Evolutionary conservation across 2,329 filamentous ascomycete genomes (phyloP).

Genomic region (Pseudopithomyces maydicus): DNA sequence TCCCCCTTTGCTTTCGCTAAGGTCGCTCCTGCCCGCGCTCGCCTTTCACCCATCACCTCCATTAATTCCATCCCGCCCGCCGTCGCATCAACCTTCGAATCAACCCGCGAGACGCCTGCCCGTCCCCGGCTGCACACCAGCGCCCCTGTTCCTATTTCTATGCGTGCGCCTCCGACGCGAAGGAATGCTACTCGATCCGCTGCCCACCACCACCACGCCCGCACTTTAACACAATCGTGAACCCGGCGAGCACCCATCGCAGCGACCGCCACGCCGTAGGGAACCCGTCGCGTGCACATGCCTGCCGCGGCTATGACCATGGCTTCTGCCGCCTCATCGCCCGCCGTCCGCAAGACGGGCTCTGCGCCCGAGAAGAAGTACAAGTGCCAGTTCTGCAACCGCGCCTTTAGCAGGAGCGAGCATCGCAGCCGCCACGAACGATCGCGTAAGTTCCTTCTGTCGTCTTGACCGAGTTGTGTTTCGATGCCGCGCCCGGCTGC

Average conservation of each 20-base stretch:
- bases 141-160: conserved; percentile 19
- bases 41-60: conserved; percentile 12
- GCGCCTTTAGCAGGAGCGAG: conserved; percentile 96
- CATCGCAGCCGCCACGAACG: conserved; percentile 96
- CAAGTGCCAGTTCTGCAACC: conserved; percentile 98
- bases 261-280: conserved; percentile 13
- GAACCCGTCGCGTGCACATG: conserved; percentile 53
- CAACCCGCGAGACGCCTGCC: not conserved
- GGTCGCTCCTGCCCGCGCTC: conserved; percentile 22
- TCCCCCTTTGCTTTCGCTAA: conserved; percentile 24
- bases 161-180: conserved; percentile 31
- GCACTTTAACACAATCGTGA: conserved; percentile 46
- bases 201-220: conserved; percentile 27
- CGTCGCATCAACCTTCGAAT: conserved; percentile 14
- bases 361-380: conserved; percentile 94
- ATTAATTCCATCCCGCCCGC: conserved; percentile 23
- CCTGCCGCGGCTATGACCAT: conserved; percentile 70
- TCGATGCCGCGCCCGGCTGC: conserved; percentile 14
- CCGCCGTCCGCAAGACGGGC: conserved; percentile 71
- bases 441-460: conserved; percentile 77
- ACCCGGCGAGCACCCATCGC: conserved; percentile 33
- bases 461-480: conserved; percentile 29
- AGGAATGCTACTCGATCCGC: conserved; percentile 22
- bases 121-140: conserved; percentile 28
- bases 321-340: conserved; percentile 67